These are phyloP conservation scores for Paspalum notatum DNA, from an alignment of 176 grass and related monocot genomes.

Conservation along the genomic window DNA sequence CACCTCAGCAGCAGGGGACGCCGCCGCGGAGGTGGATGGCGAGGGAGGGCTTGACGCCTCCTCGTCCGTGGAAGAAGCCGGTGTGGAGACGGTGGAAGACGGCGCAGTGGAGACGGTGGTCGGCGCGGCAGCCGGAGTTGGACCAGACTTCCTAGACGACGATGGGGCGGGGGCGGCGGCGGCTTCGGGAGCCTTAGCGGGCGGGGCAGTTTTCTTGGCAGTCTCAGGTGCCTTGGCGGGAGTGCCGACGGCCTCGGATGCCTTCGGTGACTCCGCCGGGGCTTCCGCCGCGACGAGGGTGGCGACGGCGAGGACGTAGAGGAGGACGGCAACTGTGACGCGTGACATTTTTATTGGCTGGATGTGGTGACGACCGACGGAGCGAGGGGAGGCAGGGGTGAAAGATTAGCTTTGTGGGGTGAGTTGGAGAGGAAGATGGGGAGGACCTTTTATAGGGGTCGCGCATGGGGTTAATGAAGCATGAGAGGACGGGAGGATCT, in stretches of 20 bases:
- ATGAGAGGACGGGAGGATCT: conserved; percentile 15
- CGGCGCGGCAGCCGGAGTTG: conserved; percentile 13
- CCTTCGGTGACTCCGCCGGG: conserved; percentile 41
- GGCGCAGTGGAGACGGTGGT: not conserved
- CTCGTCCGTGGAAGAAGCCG: not conserved
- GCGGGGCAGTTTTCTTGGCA: conserved; percentile 12
- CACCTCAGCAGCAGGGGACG: not conserved
- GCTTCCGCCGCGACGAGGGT: conserved; percentile 28
- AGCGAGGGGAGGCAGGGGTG: not conserved
- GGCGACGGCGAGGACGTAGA: conserved; percentile 43
- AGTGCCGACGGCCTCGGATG: not conserved
- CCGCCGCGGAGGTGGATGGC: not conserved
- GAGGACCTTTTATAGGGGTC: conserved; percentile 19
- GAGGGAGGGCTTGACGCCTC: conserved; percentile 21
- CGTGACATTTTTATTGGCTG: conserved; percentile 47
- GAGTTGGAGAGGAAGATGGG: conserved; percentile 17
- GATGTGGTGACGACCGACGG: not conserved
- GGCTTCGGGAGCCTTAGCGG: conserved; percentile 10
- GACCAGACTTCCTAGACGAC: conserved; percentile 25
- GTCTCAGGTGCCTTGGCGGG: conserved; percentile 42
- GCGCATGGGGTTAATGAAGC: not conserved
- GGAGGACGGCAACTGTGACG: conserved; percentile 35
- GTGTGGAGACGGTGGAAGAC: not conserved
- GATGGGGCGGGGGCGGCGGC: not conserved
- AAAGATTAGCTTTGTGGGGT: conserved; percentile 53